A percentile compares a stretch with the other conserved stretches of the same genome.
These are phyloP conservation scores for Plantago elongata DNA, from an alignment of 257 asterid genomes.

Conservation along the genomic window DNA sequence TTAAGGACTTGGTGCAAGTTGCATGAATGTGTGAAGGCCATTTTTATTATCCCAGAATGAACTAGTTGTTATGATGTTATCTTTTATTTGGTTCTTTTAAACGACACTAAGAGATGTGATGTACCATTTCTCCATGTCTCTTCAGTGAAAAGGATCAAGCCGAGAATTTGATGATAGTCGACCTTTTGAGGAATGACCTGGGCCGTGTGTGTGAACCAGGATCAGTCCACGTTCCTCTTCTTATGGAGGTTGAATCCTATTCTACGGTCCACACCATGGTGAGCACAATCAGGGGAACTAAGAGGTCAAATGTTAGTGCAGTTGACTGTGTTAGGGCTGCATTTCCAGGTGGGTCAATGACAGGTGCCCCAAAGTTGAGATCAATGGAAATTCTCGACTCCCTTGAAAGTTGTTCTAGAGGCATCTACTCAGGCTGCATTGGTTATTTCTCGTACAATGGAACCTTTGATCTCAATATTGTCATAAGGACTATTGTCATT, in stretches of 20 bases:
- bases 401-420: constrained; percentile 75
- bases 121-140: background rate
- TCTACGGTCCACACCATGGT: constrained; percentile 98
- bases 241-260: constrained; percentile 93
- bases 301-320: constrained; percentile 48
- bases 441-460: constrained; percentile 88
- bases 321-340: constrained; percentile 84
- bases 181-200: constrained; percentile 87
- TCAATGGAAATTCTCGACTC: constrained; percentile 92
- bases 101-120: too few relatives aligned
- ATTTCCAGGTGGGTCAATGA: constrained; percentile 98
- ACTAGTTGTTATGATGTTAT: too few relatives aligned
- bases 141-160: constrained; percentile 98
- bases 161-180: constrained; percentile 95
- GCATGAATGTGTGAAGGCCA: too few relatives aligned
- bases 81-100: too few relatives aligned
- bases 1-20: too few relatives aligned
- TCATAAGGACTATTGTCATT: constrained; percentile 68
- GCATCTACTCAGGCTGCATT: constrained; percentile 90
- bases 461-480: constrained; percentile 89
- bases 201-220: constrained; percentile 99
- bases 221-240: constrained; percentile 83
- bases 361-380: constrained; percentile 97
- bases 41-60: too few relatives aligned
- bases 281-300: constrained; percentile 76